Evolutionary conservation across 371 early-diverging fungal genomes (phyloP).

Genomic region (Mortierella sp.): DNA sequence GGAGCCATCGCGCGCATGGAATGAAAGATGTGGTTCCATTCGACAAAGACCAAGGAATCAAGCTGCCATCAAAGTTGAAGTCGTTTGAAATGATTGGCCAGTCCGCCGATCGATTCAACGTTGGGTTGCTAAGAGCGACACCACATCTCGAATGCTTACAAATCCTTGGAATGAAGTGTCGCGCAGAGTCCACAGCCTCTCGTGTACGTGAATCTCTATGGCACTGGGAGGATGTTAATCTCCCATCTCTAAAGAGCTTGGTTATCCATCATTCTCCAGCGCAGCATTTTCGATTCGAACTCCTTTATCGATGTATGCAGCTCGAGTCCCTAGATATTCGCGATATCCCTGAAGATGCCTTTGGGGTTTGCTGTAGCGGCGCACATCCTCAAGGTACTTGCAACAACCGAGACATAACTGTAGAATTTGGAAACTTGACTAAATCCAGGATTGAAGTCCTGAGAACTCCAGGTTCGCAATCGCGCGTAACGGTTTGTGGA

Average conservation of each 20-base stretch:
- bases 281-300: conserved; percentile 23
- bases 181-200: neutral
- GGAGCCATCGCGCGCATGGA: neutral
- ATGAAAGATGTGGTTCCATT: conserved; percentile 4
- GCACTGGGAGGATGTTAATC: conserved; percentile 2
- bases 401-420: neutral
- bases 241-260: neutral
- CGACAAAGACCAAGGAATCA: conserved; percentile 13
- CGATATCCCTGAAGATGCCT: neutral
- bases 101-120: conserved; percentile 25
- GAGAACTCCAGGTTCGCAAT: neutral
- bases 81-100: conserved; percentile 15
- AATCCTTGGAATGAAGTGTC: conserved; percentile 11
- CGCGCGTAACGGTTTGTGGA: neutral
- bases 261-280: conserved; percentile 22
- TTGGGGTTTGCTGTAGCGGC: neutral
- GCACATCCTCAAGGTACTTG: neutral
- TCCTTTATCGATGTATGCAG: conserved; percentile 12
- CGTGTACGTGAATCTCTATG: neutral
- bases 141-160: conserved; percentile 15
- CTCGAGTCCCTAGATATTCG: conserved; percentile 20
- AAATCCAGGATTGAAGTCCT: conserved; percentile 8
- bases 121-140: conserved; percentile 19
- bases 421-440: neutral
- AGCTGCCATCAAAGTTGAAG: conserved; percentile 13